A percentile compares a stretch with the other conserved stretches of the same genome.
These are phyloP conservation scores for Parsonsia alboflavescens DNA, from an alignment of 257 asterid species.

Conservation along the genomic window DNA sequence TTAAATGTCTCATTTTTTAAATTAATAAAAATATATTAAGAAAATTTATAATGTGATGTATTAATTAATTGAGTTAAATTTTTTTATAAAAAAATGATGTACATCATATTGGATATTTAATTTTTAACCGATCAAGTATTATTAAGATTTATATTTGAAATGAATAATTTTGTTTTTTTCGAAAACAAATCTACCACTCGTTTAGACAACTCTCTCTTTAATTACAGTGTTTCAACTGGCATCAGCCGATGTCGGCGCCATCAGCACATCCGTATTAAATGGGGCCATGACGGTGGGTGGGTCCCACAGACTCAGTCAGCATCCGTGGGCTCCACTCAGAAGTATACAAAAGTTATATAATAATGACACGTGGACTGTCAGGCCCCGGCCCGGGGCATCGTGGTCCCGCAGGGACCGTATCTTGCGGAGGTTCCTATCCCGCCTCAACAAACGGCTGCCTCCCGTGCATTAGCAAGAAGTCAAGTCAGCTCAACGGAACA, in stretches of 20 bases:
- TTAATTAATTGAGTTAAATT: no score
- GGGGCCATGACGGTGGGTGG: conserved; percentile 3
- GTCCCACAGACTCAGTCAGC: not conserved
- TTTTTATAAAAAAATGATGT: no score
- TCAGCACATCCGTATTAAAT: conserved; percentile 7
- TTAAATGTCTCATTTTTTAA: no score
- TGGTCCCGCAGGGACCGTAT: conserved; percentile 4
- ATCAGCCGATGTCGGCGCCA: not conserved
- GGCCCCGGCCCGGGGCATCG: not conserved
- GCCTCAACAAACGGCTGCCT: not conserved
- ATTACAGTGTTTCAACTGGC: not conserved
- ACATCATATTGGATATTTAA: no score
- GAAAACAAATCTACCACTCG: no score
- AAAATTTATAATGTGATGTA: no score
- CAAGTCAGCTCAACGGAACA: not conserved
- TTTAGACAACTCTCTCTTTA: no score
- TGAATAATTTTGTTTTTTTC: no score
- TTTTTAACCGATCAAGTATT: no score
- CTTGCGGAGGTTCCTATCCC: not conserved
- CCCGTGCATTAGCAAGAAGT: not conserved
- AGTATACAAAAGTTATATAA: not conserved
- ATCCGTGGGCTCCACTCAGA: not conserved
- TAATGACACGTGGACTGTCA: conserved; percentile 18
- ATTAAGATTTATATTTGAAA: no score
- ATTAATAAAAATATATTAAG: no score